These are phyloP conservation scores for Phylloporus sp. DNA, from an alignment of 768 basidiomycete genomes.

Conservation along the genomic window DNA sequence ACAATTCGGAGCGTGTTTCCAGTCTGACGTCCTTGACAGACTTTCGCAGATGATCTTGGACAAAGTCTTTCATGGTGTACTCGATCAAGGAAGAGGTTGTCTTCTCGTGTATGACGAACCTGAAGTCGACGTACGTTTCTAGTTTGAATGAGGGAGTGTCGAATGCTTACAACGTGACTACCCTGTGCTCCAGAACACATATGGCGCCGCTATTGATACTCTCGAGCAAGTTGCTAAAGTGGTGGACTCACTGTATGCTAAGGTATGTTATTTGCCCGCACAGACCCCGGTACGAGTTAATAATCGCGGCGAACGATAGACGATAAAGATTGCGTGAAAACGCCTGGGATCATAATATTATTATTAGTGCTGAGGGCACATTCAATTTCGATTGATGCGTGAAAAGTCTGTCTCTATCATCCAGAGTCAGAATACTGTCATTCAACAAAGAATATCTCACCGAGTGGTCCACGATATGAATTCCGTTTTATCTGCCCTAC, in stretches of 20 bases:
- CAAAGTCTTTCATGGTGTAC: constrained; percentile 88
- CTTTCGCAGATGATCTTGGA: constrained; percentile 98
- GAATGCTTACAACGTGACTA: constrained; percentile 3
- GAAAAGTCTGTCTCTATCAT: neutral
- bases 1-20: neutral
- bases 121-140: constrained; percentile 69
- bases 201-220: constrained; percentile 85
- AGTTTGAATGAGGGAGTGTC: neutral
- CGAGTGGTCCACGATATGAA: no score
- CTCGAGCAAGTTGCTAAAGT: constrained; percentile 89
- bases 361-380: neutral
- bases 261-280: constrained; percentile 39
- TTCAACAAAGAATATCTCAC: no score
- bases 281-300: neutral
- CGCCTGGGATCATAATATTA: neutral
- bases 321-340: constrained; percentile 41
- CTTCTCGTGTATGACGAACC: constrained; percentile 87
- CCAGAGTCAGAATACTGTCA: no score
- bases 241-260: constrained; percentile 90
- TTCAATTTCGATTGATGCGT: neutral
- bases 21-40: constrained; percentile 38
- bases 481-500: no score
- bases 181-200: constrained; percentile 60
- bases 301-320: constrained; percentile 23
- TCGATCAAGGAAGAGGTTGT: constrained; percentile 95